Evolutionary conservation across 1,284 basidiomycete genomes (phyloP), one percentile per base, ranked within the genome.

Genomic region (Cryptococcus sp.): DNA sequence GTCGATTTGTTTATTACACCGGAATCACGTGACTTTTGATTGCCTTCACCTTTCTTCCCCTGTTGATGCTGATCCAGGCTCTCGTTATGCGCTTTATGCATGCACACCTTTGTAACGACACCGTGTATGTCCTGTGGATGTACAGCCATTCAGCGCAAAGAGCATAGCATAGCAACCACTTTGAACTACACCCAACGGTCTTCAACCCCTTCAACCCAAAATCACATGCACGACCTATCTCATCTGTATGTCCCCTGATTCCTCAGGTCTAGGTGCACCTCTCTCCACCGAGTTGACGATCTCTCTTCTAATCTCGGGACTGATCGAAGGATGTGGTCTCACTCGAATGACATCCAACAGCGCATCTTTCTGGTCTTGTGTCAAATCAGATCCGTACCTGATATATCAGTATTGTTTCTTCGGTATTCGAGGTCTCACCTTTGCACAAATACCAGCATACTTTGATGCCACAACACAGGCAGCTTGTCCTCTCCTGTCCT

Each of bases 381-480:
- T 97, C 62, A 99, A 75, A 76, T 98, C 95, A n/a, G 89, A 86
- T 37, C 91, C 90, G 77, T 98, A 99, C 67, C 92, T 94, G 32
- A 5, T 23, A 15, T 23, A 41, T 52, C 38, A 49, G n/a, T 50
- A 11, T 30, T 38, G 8, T 50, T 10, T 15, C 49, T 15, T n/a
- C 36, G 10, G 13, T 45, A n/a, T n/a, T n/a, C 33, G 14, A 38
- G 31, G 52, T 67, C 80, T 55, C 59, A 90, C 89, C 94, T 81
- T 78, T 99, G 96, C 36, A 84, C 86, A 72, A 98, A 98, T 4
- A 95, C 91, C 5, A 99, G 82, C 58, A 98, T 81, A 72, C 89
- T 91, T 78, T 99, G 96, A 73, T 99, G 93, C 96, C 96, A 99
- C 11, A 99, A 81, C 10, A 98, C 96, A 5, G 96, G 96, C 56